Base-by-base conservation (phyloP, 176 grass and related monocot species). In the Avena eriantha region DNA sequence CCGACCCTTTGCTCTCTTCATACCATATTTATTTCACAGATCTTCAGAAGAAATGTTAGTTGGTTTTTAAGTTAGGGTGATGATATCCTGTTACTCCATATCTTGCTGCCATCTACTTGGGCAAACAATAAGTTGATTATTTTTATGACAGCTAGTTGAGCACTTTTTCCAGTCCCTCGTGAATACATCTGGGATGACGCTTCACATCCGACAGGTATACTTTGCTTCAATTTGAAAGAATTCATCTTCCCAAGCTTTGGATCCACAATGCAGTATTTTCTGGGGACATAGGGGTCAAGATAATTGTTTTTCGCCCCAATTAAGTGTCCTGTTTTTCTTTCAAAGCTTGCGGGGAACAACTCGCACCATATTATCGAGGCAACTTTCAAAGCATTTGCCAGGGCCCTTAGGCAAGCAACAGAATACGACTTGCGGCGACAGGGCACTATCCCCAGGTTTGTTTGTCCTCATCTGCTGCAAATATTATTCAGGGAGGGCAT, bases 301-400 rank as follows among this genome's bases (percentile, higher is more conserved):
- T 63, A 58, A 13, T 83, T 10, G 9, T 15, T 7, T 86, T 71
- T 48, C 35, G 1, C 19, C 15, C 3, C 46, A 41, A 19, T 81
- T 59, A 60, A 4, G 3, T 53, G 56, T 71, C 33, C 1, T 10
- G 66, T 74, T 51, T 55, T 80, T 26, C 73, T 92, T 41, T 86
- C 7, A 49, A 77, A 98, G 96, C 92, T 96, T 78, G 92, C 96
- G 81, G 96, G 96, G 36, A 96, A 91, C 64, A 98, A 98, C 67
- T 95, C 92, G 0, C 96, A 96, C 83, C 90, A 98, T 84, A 95
- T 96, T 26, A 92, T 98, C 3, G 96, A 96, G 77, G 96, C 93
- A 48, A 85, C 82, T 82, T 98, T 98, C 70, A 96, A 95, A 91
- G 93, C 96, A 78, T 98, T 98, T 92, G 96, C 96, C 24, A 92